Evolutionary conservation across 2,329 filamentous ascomycete species (phyloP).

Genomic region (Orbilia quercus): DNA sequence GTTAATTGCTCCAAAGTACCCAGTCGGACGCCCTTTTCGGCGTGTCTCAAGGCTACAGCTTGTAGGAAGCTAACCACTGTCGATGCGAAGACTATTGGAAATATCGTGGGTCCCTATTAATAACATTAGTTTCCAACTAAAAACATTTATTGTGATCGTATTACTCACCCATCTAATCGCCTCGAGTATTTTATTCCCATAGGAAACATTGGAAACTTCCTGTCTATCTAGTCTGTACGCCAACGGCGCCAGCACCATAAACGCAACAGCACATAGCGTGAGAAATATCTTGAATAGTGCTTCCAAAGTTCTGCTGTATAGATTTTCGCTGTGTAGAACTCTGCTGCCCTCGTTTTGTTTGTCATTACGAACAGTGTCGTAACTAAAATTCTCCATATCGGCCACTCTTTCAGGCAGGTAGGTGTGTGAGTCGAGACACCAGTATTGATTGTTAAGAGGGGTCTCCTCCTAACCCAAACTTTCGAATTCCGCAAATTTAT

Average conservation of each 20-base stretch:
- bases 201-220: not conserved
- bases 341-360: too few species aligned
- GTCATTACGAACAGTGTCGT: too few species aligned
- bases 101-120: slow-evolving; percentile 12
- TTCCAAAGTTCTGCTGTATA: not conserved
- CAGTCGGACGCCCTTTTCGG: not conserved
- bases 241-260: not conserved
- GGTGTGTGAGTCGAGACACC: too few species aligned
- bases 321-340: not conserved
- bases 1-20: slow-evolving; percentile 12
- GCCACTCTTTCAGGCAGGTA: too few species aligned
- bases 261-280: not conserved
- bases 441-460: too few species aligned
- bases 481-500: too few species aligned
- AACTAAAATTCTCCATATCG: too few species aligned
- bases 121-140: not conserved
- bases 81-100: slow-evolving; percentile 14
- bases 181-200: slow-evolving; percentile 1
- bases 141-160: not conserved
- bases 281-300: slow-evolving; percentile 5
- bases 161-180: slow-evolving; percentile 8
- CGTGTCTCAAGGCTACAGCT: not conserved
- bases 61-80: not conserved
- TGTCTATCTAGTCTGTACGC: not conserved
- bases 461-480: too few species aligned